Conservation (phyloP, 106 monocot species). For the Dioscorea alata region DNA sequence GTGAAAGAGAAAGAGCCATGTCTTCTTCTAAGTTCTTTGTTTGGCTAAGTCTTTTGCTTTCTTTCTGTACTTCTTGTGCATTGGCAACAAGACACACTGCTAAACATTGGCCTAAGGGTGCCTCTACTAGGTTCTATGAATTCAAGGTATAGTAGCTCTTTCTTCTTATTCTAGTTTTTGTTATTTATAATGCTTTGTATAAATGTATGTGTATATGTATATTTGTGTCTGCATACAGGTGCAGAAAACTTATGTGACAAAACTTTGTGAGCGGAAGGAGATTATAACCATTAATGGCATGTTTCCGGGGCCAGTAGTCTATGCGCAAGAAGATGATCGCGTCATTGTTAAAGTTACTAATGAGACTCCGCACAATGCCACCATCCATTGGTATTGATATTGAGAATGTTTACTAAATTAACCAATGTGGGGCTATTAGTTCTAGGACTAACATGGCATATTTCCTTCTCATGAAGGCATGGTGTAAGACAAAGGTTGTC, state of each 20-base stretch:
- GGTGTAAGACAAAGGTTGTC: constrained; percentile 19
- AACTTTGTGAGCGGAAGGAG: constrained; percentile 38
- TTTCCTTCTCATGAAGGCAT: constrained; percentile 11
- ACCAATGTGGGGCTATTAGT: no score
- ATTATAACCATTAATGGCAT: constrained; percentile 39
- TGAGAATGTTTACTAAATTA: no score
- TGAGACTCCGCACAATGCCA: constrained; percentile 33
- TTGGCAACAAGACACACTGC: neutral
- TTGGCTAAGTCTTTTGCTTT: constrained; percentile 16
- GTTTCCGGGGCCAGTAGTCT: constrained; percentile 43
- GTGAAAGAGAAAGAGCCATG: neutral
- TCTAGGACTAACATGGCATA: no score
- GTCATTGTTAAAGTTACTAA: constrained; percentile 49
- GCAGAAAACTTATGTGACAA: constrained; percentile 26
- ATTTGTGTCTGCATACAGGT: constrained; percentile 10
- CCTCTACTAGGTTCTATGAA: constrained; percentile 28
- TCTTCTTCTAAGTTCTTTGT: neutral
- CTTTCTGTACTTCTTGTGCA: constrained; percentile 4
- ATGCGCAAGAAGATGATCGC: constrained; percentile 43
- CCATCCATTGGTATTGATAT: constrained; percentile 39
- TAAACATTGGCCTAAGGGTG: constrained; percentile 23
- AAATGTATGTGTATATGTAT: neutral
- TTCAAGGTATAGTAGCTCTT: constrained; percentile 24
- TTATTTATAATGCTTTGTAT: neutral
- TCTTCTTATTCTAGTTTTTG: neutral